These are phyloP conservation scores for Aspergillus sp. DNA, from an alignment of 2,329 filamentous ascomycete genomes.

Conservation along the genomic window DNA sequence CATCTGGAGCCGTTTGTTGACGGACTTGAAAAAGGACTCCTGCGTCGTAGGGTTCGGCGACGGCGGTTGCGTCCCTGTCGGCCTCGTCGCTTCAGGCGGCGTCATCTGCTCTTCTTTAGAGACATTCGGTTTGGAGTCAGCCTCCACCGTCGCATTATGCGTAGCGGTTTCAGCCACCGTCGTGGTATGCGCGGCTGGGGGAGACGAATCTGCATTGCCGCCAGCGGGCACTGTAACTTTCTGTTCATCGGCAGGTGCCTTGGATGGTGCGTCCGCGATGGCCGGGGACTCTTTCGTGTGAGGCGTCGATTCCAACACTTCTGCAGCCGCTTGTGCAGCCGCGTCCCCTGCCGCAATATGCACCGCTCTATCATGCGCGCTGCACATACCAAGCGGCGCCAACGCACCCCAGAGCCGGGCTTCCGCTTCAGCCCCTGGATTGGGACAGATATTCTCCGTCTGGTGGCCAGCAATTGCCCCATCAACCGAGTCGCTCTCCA, in stretches of 20 bases:
- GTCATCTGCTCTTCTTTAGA: slow-evolving; percentile 33
- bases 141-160: slow-evolving; percentile 23
- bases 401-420: neutral
- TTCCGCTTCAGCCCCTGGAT: neutral
- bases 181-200: slow-evolving; percentile 10
- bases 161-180: slow-evolving; percentile 17
- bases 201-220: slow-evolving; percentile 10
- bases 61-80: slow-evolving; percentile 48
- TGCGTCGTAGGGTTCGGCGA: slow-evolving; percentile 78
- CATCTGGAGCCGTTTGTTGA: slow-evolving; percentile 87
- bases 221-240: slow-evolving; percentile 18
- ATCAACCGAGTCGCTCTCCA: neutral
- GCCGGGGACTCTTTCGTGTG: slow-evolving; percentile 1
- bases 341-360: neutral
- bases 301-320: neutral
- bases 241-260: slow-evolving; percentile 18
- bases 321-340: neutral
- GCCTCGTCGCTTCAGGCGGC: slow-evolving; percentile 26
- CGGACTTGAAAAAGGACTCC: slow-evolving; percentile 96
- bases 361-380: neutral
- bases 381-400: neutral
- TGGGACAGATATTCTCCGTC: neutral
- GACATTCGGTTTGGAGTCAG: slow-evolving; percentile 17
- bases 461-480: neutral
- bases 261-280: slow-evolving; percentile 5